Conservation (phyloP, 306 rosid species). For the Mucuna pruriens region DNA sequence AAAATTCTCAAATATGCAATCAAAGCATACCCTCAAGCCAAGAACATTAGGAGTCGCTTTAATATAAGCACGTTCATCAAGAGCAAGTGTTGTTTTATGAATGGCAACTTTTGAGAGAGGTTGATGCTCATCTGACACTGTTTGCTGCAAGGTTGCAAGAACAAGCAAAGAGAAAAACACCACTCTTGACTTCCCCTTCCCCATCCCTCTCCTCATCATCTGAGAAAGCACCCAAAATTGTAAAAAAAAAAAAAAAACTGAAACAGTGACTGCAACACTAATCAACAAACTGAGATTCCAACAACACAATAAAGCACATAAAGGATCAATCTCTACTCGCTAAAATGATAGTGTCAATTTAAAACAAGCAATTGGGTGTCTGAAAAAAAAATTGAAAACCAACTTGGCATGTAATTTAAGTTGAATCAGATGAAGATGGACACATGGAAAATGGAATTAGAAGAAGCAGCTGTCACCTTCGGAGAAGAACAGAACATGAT, state of each 20-base stretch:
- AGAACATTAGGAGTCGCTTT: slow-evolving; percentile 68
- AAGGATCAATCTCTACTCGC: not conserved
- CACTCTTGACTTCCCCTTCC: slow-evolving; percentile 27
- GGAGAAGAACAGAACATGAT: slow-evolving; percentile 12
- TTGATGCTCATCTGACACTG: slow-evolving; percentile 66
- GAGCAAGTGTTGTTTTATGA: slow-evolving; percentile 58
- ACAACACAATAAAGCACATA: not conserved
- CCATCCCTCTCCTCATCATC: slow-evolving; percentile 45
- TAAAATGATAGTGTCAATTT: not conserved
- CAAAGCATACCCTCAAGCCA: slow-evolving; percentile 60
- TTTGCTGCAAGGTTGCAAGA: slow-evolving; percentile 51
- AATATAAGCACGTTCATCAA: slow-evolving; percentile 56
- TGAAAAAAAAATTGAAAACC: not conserved
- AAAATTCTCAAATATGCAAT: not conserved
- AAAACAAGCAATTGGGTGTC: not conserved
- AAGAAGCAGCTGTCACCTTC: slow-evolving; percentile 14
- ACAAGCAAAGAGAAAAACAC: slow-evolving; percentile 43
- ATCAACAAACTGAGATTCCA: slow-evolving; percentile 9
- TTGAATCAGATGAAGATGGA: not conserved
- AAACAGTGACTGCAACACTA: not conserved
- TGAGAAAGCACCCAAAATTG: slow-evolving; percentile 28
- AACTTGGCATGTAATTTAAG: not conserved
- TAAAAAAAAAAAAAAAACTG: not conserved
- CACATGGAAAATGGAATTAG: not conserved
- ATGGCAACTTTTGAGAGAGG: slow-evolving; percentile 72